A percentile compares a stretch with the other conserved stretches of the same genome.
Evolutionary conservation across 352 stramenopile species (phyloP).

Genomic region (Globisporangium nagaii): DNA sequence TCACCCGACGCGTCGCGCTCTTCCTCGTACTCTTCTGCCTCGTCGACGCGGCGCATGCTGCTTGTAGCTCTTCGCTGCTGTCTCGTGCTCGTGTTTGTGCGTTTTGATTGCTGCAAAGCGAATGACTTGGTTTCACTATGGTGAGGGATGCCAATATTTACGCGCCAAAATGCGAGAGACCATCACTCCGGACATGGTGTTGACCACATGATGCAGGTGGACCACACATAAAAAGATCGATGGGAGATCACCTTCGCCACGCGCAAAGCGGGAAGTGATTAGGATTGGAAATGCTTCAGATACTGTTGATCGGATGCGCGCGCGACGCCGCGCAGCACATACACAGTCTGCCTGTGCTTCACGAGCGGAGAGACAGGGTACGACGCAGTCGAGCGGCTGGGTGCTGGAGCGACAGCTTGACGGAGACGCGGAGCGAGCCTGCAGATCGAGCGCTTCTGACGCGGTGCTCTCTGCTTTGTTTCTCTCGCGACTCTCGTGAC

Average conservation of each 20-base stretch:
- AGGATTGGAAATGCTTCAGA: conserved; percentile 6
- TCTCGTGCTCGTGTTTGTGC: not conserved
- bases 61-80: no score
- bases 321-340: not conserved
- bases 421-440: no score
- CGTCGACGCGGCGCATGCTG: no score
- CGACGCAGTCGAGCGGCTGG: not conserved
- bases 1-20: not conserved
- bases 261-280: conserved; percentile 3
- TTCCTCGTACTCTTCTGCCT: not conserved
- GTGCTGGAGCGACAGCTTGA: no score
- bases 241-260: no score
- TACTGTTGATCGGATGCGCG: conserved; percentile 11
- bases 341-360: not conserved
- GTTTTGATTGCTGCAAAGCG: not conserved
- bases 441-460: conserved; percentile 1
- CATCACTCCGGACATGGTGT: not conserved
- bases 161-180: not conserved
- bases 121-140: not conserved
- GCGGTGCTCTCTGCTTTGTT: not conserved
- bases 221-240: not conserved
- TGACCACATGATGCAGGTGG: not conserved
- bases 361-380: not conserved
- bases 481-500: no score
- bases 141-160: not conserved